A percentile compares a stretch with the other conserved stretches of the same genome.
Conservation (phyloP, 2,329 filamentous ascomycete species). For the Zarea fungicola region DNA sequence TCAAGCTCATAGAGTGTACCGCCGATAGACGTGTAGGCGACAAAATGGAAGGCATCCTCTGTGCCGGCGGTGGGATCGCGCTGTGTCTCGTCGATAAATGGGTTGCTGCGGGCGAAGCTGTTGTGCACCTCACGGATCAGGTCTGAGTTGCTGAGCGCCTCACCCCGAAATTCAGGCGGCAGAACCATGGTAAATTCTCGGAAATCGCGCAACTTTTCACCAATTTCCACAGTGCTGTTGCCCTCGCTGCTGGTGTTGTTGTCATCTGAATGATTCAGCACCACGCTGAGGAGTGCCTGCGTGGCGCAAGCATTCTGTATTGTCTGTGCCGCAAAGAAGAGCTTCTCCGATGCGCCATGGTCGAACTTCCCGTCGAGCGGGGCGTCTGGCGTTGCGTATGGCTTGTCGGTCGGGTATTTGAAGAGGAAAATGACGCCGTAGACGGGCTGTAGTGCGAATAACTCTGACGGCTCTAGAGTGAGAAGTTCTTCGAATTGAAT, state of each 20-base stretch:
- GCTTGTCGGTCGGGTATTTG: conserved; percentile 74
- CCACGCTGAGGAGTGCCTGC: conserved; percentile 85
- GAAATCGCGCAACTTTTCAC: conserved; percentile 66
- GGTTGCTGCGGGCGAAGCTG: conserved; percentile 79
- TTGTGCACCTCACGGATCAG: conserved; percentile 79
- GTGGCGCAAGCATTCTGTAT: conserved; percentile 99
- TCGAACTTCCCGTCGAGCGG: conserved; percentile 83
- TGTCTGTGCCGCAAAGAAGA: conserved; percentile 95
- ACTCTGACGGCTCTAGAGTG: conserved; percentile 71
- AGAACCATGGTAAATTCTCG: conserved; percentile 84
- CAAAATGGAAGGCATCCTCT: conserved; percentile 95
- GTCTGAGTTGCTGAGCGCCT: conserved; percentile 58
- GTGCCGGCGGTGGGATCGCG: conserved; percentile 57
- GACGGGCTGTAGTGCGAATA: conserved; percentile 67
- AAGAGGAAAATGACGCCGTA: conserved; percentile 99
- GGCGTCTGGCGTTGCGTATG: conserved; percentile 52
- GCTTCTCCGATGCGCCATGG: conserved; percentile 62
- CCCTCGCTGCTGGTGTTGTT: conserved; percentile 47
- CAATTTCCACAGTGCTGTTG: conserved; percentile 59
- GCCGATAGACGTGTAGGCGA: conserved; percentile 82
- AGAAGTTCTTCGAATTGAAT: conserved; percentile 97
- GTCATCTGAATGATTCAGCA: conserved; percentile 72
- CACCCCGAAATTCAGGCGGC: conserved; percentile 64
- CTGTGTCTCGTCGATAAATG: conserved; percentile 88
- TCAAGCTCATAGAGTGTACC: conserved; percentile 89